phyloP scores from a whole-genome alignment of 2,329 filamentous ascomycete species.

The Fusarium sp. region DNA sequence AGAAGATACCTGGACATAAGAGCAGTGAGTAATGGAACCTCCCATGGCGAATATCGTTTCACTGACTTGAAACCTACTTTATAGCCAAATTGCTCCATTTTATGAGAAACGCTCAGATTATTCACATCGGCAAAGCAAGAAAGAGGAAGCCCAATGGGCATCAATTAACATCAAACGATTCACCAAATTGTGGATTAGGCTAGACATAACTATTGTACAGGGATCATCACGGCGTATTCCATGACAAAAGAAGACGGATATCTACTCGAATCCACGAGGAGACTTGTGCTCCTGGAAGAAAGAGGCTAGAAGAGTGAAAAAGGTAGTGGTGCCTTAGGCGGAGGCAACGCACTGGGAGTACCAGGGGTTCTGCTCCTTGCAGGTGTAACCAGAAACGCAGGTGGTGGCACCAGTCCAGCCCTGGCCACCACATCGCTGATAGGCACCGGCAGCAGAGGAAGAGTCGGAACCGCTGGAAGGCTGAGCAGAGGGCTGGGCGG shows the following conservation, averaged over 20 bases:
- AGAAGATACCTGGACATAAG: background rate
- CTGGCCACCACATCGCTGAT: conserved; percentile 55
- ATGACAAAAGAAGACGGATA: conserved; percentile 1
- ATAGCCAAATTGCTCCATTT: background rate
- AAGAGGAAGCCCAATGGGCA: background rate
- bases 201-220: conserved; percentile 8
- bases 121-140: background rate
- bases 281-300: background rate
- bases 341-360: conserved; percentile 53
- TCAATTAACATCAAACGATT: background rate
- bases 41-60: rapidly evolving
- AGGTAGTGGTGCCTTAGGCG: background rate
- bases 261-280: background rate
- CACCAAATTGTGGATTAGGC: conserved; percentile 4
- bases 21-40: background rate
- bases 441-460: background rate
- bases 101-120: background rate
- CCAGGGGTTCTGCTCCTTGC: conserved; percentile 50
- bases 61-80: background rate
- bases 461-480: conserved; percentile 1
- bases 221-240: conserved; percentile 1
- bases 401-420: conserved; percentile 55
- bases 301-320: background rate
- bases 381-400: conserved; percentile 54
- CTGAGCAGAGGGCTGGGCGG: background rate